Base-by-base conservation (phyloP, 441 rosid genomes). In the Bocquillonia castaneifolia region DNA sequence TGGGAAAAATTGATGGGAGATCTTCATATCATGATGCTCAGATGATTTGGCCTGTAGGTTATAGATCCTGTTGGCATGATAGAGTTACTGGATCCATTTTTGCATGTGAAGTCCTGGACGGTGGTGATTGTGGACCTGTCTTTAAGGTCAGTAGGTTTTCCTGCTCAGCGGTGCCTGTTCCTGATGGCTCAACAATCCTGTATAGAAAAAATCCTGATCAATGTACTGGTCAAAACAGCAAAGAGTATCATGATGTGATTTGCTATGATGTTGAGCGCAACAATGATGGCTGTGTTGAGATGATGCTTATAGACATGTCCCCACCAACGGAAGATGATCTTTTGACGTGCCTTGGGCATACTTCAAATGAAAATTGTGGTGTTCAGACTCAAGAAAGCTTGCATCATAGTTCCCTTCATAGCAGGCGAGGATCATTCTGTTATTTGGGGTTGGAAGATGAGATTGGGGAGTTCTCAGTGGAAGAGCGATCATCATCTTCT, bases 41-140 rank as follows among this genome's bases (percentile, higher is more conserved):
- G 76, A 61, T 77, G 78, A 85, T 90, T 65, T 90, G 81, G 80
- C 99, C 98, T 55, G 69, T 92, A 79, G 96, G 99, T 48, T 95
- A 83, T 78, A 85, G 83, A 76, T 90, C 97, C 60, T 95, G 93
- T 80, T 95, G 99, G 99, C 99, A 95, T 81, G 99, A 95, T 79
- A 92, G 84, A 74, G 78, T 88, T 77, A 95, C 98, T 10, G 91
- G 96, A 69, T 95, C 99, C 10, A 79, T 95, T 68, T 89, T 95
- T 66, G 69, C 83, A 39, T 85, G 94, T 76, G 94, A 95, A 75
- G 90, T 95, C 71, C 83, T 73, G 64, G 97, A 92, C 76, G 98
- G 97, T 42, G 90, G 95, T 78, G 85, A 86, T 73, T 79, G 83
- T 75, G 98, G 98, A 74, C 98, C 99, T 78, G 71, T 89, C 79